phyloP scores from a whole-genome alignment of 2,329 filamentous ascomycete genomes.

The Macroventuria anomochaeta region DNA sequence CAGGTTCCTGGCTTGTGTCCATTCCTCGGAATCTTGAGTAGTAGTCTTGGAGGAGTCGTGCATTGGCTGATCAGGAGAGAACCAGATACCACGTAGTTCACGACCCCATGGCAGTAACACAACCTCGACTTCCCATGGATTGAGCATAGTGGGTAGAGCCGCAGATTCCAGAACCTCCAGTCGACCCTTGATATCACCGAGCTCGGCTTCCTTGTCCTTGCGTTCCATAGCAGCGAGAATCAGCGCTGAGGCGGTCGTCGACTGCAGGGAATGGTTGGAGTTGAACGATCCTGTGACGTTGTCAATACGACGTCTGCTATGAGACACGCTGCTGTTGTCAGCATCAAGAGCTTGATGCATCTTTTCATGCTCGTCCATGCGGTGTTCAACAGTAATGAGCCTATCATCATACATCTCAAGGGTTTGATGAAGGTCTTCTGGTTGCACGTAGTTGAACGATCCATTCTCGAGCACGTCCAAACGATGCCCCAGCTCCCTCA shows the following conservation, averaged over 20 bases:
- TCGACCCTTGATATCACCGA: constrained; percentile 58
- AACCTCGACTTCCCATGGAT: constrained; percentile 78
- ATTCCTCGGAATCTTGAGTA: constrained; percentile 56
- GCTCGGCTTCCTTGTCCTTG: constrained; percentile 51
- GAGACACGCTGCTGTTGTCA: constrained; percentile 36
- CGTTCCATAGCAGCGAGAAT: constrained; percentile 45
- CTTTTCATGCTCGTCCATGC: constrained; percentile 51
- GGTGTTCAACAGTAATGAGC: constrained; percentile 71
- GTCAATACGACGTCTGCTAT: constrained; percentile 39
- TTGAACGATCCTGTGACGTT: constrained; percentile 49
- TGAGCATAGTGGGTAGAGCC: constrained; percentile 64
- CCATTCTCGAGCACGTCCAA: constrained; percentile 72
- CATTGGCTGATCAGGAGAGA: constrained; percentile 51
- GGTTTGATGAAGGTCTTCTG: constrained; percentile 72
- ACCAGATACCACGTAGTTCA: constrained; percentile 62
- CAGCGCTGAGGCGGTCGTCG: constrained; percentile 48
- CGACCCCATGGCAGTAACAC: constrained; percentile 74
- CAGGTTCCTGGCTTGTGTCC: constrained; percentile 49
- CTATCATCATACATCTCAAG: constrained; percentile 72
- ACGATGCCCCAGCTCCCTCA: constrained; percentile 68
- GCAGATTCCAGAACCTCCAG: constrained; percentile 63
- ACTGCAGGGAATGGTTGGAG: constrained; percentile 48
- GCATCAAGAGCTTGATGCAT: constrained; percentile 41
- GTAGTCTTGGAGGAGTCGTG: constrained; percentile 42
- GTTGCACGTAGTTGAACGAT: constrained; percentile 70